phyloP scores from a whole-genome alignment of 768 basidiomycete species.

The Lentinula boryana region DNA sequence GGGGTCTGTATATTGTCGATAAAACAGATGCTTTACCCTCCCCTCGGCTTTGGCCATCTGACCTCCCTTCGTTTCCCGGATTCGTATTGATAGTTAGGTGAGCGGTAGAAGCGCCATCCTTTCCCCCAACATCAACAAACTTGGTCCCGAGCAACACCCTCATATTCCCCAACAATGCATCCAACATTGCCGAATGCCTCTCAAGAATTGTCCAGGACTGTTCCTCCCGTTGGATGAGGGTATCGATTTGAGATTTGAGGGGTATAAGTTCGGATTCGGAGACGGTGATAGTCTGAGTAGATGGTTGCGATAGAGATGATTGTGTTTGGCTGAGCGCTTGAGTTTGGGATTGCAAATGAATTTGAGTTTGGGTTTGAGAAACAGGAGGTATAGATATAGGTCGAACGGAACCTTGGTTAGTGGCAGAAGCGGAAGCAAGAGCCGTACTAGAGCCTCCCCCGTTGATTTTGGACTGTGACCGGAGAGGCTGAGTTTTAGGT shows the following conservation, averaged over 20 bases:
- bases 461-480: neutral
- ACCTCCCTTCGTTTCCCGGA: too few species aligned
- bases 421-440: neutral
- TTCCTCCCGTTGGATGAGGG: neutral
- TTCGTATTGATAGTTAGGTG: too few species aligned
- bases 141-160: neutral
- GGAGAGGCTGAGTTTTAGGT: neutral
- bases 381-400: neutral
- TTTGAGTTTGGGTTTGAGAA: neutral
- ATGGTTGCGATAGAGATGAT: neutral
- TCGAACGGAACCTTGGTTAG: neutral
- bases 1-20: too few species aligned
- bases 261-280: neutral
- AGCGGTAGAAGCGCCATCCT: neutral
- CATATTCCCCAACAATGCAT: conserved; percentile 2
- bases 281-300: neutral
- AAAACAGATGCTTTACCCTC: neutral
- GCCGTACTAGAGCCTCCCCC: neutral
- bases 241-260: neutral
- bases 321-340: neutral
- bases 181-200: neutral
- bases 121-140: neutral
- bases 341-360: neutral
- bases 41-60: too few species aligned
- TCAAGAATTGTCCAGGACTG: neutral